Evolutionary conservation across 2,329 filamentous ascomycete genomes (phyloP).

Genomic region (Bipolaris zeicola): DNA sequence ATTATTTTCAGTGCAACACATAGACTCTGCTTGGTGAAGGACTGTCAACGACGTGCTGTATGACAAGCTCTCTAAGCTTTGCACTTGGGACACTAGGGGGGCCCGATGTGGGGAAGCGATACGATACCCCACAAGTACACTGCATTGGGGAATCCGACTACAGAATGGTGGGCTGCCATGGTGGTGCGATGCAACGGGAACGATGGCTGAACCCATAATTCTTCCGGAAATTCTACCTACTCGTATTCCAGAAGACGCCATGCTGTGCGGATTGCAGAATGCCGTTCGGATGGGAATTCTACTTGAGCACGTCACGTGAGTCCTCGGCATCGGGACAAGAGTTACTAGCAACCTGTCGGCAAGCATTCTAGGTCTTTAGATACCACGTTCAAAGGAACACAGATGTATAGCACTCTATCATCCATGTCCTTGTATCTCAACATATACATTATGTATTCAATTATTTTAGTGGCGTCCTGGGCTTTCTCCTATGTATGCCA

Average conservation of each 20-base stretch:
- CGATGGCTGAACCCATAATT: neutral
- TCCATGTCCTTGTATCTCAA: neutral
- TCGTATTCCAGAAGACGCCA: neutral
- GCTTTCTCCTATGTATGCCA: slow-evolving; percentile 1
- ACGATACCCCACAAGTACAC: slow-evolving; percentile 6
- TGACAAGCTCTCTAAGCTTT: slow-evolving; percentile 2
- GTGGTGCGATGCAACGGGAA: neutral
- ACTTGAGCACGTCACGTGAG: too few relatives aligned
- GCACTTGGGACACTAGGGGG: neutral
- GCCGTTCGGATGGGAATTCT: neutral
- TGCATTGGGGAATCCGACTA: slow-evolving; percentile 11
- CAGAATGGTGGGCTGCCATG: slow-evolving; percentile 21
- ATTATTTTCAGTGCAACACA: neutral
- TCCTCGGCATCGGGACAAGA: too few relatives aligned
- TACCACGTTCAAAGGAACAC: too few relatives aligned
- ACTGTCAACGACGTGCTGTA: neutral
- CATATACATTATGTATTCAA: too few relatives aligned
- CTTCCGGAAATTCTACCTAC: neutral
- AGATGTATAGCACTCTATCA: neutral
- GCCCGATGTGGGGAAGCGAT: slow-evolving; percentile 11
- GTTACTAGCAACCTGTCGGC: too few relatives aligned
- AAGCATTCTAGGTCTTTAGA: too few relatives aligned
- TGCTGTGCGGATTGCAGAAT: neutral
- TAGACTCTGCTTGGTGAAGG: neutral
- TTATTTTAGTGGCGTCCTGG: too few relatives aligned